Conservation (phyloP, 805 yeast species). For the Kodamaea kakaduensis region DNA sequence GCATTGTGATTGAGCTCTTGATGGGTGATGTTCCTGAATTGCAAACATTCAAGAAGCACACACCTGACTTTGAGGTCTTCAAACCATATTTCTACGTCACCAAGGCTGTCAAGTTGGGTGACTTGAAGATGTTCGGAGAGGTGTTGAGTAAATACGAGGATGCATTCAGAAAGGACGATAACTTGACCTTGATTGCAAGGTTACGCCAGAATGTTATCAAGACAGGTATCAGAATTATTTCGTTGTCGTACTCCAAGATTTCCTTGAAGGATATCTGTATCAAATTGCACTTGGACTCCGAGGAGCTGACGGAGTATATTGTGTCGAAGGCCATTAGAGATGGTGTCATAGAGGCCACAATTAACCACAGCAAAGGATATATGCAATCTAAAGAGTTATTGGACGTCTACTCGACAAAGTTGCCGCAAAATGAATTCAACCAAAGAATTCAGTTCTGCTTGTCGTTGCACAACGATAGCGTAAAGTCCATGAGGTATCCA, state of each 20-base stretch:
- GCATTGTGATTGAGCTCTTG: constrained; percentile 81
- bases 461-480: constrained; percentile 84
- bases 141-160: constrained; percentile 61
- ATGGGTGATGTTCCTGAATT: constrained; percentile 97
- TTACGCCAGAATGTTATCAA: constrained; percentile 95
- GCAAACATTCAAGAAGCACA: constrained; percentile 66
- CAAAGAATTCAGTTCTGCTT: constrained; percentile 93
- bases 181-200: constrained; percentile 78
- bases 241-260: constrained; percentile 84
- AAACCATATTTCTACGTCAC: constrained; percentile 81
- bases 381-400: constrained; percentile 86
- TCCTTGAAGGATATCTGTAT: constrained; percentile 92
- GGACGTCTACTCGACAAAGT: constrained; percentile 82
- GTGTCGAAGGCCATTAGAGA: constrained; percentile 96
- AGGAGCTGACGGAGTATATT: constrained; percentile 94
- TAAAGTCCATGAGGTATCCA: constrained; percentile 93
- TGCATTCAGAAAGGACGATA: constrained; percentile 68
- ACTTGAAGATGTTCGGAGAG: constrained; percentile 72
- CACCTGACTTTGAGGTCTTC: constrained; percentile 39
- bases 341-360: constrained; percentile 92
- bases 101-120: constrained; percentile 90
- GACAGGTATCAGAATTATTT: constrained; percentile 92
- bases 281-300: constrained; percentile 86
- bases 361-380: constrained; percentile 85
- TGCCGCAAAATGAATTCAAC: constrained; percentile 84